Conservation (phyloP, 305 asterid genomes). For the Solanum hybrid region DNA sequence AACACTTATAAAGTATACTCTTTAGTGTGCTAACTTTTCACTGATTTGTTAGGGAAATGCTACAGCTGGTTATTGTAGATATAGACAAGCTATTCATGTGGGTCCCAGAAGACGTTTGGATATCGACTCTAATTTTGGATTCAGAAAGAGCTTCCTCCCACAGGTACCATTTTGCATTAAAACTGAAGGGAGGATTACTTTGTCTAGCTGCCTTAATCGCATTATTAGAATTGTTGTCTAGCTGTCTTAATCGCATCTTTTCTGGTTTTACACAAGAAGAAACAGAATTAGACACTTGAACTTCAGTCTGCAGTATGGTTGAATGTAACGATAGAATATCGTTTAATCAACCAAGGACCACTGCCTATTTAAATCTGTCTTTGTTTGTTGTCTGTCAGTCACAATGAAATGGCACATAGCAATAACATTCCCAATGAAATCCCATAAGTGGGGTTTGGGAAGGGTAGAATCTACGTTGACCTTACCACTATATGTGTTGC, state of each 20-base stretch:
- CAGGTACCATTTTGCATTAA: slow-evolving; percentile 32
- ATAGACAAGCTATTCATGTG: slow-evolving; percentile 72
- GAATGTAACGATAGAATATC: not conserved
- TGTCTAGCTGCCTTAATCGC: not conserved
- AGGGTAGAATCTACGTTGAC: not conserved
- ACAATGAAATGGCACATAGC: not conserved
- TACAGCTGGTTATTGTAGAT: slow-evolving; percentile 79
- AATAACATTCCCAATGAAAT: not conserved
- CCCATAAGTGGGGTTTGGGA: not conserved
- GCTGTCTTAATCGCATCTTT: not conserved
- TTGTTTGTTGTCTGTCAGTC: not conserved
- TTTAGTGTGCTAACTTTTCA: no score
- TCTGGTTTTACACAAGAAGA: not conserved
- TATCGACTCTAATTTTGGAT: slow-evolving; percentile 58
- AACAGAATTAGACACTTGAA: not conserved
- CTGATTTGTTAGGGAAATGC: slow-evolving; percentile 35
- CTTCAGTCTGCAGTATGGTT: not conserved
- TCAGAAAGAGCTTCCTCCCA: slow-evolving; percentile 62
- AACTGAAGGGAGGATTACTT: not conserved
- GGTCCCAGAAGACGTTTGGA: slow-evolving; percentile 66
- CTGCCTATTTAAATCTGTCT: not conserved
- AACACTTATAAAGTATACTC: no score
- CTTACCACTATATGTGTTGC: no score
- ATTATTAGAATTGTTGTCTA: not conserved
- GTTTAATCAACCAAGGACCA: not conserved